Percentiles rank a stretch among this genome's conserved stretches.
phyloP scores from a whole-genome alignment of 805 yeast genomes.

The Teunomyces funiuensis region DNA sequence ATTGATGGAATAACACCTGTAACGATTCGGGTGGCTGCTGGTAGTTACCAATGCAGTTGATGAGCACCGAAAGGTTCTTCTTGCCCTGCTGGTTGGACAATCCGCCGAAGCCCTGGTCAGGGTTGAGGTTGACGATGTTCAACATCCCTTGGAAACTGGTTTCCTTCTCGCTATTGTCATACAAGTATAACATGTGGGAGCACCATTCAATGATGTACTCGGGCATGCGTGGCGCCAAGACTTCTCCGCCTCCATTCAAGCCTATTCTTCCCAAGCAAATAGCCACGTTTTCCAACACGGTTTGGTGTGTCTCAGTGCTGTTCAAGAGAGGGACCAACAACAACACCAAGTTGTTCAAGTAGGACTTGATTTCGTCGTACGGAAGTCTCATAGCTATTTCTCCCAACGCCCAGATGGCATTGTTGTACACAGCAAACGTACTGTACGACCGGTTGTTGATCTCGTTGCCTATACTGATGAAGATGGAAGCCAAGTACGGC shows the following conservation, averaged over 20 bases:
- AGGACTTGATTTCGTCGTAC: conserved; percentile 48
- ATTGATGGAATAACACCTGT: conserved; percentile 42
- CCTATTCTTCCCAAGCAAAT: conserved; percentile 89
- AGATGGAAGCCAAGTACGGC: conserved; percentile 50
- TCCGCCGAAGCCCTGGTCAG: conserved; percentile 55
- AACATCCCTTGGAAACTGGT: conserved; percentile 85
- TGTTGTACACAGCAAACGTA: conserved; percentile 69
- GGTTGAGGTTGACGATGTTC: conserved; percentile 62
- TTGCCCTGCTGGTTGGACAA: conserved; percentile 45
- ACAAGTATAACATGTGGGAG: conserved; percentile 59
- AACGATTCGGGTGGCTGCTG: conserved; percentile 49
- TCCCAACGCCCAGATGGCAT: conserved; percentile 93
- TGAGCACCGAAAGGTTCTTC: conserved; percentile 50
- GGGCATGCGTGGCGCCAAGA: conserved; percentile 55
- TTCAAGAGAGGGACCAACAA: conserved; percentile 61
- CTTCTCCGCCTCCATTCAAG: conserved; percentile 53
- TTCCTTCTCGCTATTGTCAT: conserved; percentile 86
- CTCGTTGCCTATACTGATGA: conserved; percentile 70
- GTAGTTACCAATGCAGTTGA: conserved; percentile 60
- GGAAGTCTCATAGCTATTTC: conserved; percentile 69
- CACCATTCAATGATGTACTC: conserved; percentile 71
- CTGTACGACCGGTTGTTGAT: conserved; percentile 51
- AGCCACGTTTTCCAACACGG: conserved; percentile 83
- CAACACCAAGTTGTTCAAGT: conserved; percentile 52
- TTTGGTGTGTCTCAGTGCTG: conserved; percentile 51